Percentiles rank a stretch among this genome's conserved stretches.
Evolutionary conservation across 805 yeast species (phyloP).

Genomic region (Lipomyces oligophaga): DNA sequence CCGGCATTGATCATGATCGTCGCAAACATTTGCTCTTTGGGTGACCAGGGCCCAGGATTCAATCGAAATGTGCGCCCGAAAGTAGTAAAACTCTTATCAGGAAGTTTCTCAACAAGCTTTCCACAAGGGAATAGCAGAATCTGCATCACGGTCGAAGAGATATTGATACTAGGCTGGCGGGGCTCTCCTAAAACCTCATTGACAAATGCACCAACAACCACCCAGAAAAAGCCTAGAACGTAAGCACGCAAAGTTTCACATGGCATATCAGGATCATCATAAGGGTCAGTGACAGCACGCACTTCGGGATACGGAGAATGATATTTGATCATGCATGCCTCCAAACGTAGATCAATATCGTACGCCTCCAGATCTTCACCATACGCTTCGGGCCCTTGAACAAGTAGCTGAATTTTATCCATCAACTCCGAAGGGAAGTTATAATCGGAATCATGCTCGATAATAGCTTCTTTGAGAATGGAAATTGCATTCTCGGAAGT

Average conservation of each 20-base stretch:
- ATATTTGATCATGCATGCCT: slow-evolving; percentile 37
- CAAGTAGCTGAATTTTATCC: neutral
- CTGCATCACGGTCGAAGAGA: slow-evolving; percentile 59
- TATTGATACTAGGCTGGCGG: slow-evolving; percentile 54
- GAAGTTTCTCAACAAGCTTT: slow-evolving; percentile 30
- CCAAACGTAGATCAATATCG: slow-evolving; percentile 20
- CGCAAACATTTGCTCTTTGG: slow-evolving; percentile 59
- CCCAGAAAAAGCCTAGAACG: slow-evolving; percentile 49
- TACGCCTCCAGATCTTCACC: slow-evolving; percentile 3
- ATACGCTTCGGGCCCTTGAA: slow-evolving; percentile 3
- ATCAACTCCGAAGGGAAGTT: slow-evolving; percentile 24
- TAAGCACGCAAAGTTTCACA: slow-evolving; percentile 53
- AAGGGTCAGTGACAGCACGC: slow-evolving; percentile 59
- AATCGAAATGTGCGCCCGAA: slow-evolving; percentile 41
- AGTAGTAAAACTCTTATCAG: slow-evolving; percentile 22
- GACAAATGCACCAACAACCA: slow-evolving; percentile 54
- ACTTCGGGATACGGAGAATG: slow-evolving; percentile 57
- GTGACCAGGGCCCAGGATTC: slow-evolving; percentile 59
- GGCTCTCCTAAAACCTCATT: slow-evolving; percentile 58
- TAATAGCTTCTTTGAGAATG: slow-evolving; percentile 41
- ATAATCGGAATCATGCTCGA: slow-evolving; percentile 46
- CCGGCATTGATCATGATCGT: slow-evolving; percentile 40
- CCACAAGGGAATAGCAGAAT: slow-evolving; percentile 64
- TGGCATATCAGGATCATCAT: slow-evolving; percentile 46
- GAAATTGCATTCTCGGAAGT: slow-evolving; percentile 40